phyloP scores from a whole-genome alignment of 2,329 filamentous ascomycete genomes.

The Cylindrodendrum hubeiense region DNA sequence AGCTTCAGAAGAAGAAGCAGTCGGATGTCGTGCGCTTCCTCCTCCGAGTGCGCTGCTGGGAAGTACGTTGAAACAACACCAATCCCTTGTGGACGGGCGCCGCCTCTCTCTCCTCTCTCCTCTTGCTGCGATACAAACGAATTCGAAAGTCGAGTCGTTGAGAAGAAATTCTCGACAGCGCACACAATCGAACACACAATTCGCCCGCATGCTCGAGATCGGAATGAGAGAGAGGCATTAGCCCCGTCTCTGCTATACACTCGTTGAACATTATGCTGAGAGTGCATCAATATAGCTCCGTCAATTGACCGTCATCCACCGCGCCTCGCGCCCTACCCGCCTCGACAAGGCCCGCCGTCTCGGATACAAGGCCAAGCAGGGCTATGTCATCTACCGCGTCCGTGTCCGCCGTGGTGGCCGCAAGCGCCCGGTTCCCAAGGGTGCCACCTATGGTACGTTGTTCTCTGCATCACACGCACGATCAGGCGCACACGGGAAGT shows the following conservation, averaged over 20 bases:
- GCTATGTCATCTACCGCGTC: slow-evolving; percentile 99
- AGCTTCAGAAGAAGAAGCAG: slow-evolving; percentile 99
- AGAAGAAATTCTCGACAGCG: slow-evolving; percentile 31
- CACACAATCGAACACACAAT: slow-evolving; percentile 5
- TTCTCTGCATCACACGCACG: background rate
- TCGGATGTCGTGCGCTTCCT: slow-evolving; percentile 99
- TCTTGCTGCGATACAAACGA: slow-evolving; percentile 19
- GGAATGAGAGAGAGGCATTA: slow-evolving; percentile 23
- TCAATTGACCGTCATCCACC: slow-evolving; percentile 99
- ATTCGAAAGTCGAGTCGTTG: slow-evolving; percentile 23
- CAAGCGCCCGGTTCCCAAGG: slow-evolving; percentile 96
- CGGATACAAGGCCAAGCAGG: slow-evolving; percentile 99
- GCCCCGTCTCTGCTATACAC: slow-evolving; percentile 81
- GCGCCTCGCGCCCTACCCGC: slow-evolving; percentile 96
- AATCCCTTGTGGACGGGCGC: slow-evolving; percentile 53
- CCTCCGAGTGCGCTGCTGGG: slow-evolving; percentile 99
- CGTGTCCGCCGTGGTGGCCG: slow-evolving; percentile 98
- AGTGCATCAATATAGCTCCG: slow-evolving; percentile 99
- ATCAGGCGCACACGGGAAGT: background rate
- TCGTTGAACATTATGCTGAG: slow-evolving; percentile 99
- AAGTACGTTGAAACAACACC: slow-evolving; percentile 78
- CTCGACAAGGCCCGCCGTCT: slow-evolving; percentile 99
- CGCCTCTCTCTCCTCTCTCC: slow-evolving; percentile 34
- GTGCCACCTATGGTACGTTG: slow-evolving; percentile 94
- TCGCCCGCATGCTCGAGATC: slow-evolving; percentile 18